Conservation (phyloP, 2,329 filamentous ascomycete genomes). For the Clonostachys sp. region DNA sequence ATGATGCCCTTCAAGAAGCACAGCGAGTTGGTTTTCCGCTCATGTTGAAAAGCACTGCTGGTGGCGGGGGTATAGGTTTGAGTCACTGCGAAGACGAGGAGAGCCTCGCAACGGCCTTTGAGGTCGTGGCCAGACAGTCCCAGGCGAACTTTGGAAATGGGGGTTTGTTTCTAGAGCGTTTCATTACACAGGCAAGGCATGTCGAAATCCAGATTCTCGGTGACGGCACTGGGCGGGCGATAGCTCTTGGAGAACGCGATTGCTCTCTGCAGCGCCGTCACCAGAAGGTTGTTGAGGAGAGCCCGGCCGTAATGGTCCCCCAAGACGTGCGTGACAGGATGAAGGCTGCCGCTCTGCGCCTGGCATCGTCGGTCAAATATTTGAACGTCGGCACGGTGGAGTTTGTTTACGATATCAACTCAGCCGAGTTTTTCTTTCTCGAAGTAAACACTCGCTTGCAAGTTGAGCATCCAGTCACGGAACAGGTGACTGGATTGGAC, state of each 20-base stretch:
- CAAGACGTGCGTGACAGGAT: constrained; percentile 22
- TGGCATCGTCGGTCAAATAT: constrained; percentile 29
- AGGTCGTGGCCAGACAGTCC: constrained; percentile 29
- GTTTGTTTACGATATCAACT: constrained; percentile 24
- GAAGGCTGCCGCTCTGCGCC: constrained; percentile 23
- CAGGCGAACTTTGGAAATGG: constrained; percentile 34
- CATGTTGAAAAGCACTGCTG: constrained; percentile 42
- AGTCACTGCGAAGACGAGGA: constrained; percentile 23
- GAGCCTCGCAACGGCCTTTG: constrained; percentile 21
- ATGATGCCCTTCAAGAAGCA: constrained; percentile 18
- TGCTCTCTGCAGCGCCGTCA: constrained; percentile 46
- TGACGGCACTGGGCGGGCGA: constrained; percentile 31
- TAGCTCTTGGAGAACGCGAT: constrained; percentile 38
- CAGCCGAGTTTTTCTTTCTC: constrained; percentile 29
- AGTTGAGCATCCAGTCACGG: constrained; percentile 50
- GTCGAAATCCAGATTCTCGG: constrained; percentile 47
- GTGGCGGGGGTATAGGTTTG: constrained; percentile 40
- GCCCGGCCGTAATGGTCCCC: constrained; percentile 26
- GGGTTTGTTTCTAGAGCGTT: constrained; percentile 35
- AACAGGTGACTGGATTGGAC: constrained; percentile 71
- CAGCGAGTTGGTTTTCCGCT: constrained; percentile 27
- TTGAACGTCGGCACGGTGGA: constrained; percentile 37
- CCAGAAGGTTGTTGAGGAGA: constrained; percentile 47
- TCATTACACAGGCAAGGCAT: constrained; percentile 33
- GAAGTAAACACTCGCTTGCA: constrained; percentile 37